Conservation (phyloP, 129 eudicot species). For the Oenanthe sinensis region DNA sequence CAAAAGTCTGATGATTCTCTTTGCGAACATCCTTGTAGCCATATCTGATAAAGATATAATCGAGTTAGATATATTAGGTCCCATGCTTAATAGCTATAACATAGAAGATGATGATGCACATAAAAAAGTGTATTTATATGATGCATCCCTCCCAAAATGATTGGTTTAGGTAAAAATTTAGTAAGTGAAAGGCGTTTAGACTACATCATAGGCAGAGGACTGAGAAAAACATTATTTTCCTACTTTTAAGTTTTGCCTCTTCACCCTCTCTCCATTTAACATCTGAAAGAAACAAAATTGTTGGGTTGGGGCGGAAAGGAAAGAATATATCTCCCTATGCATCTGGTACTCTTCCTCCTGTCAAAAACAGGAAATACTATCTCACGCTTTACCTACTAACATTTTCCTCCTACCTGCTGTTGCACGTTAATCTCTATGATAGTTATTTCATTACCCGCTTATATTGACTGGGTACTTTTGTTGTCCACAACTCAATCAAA, state of each 20-base stretch:
- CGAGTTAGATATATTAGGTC: neutral
- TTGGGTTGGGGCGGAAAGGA: neutral
- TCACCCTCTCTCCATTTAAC: neutral
- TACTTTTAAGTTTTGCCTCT: neutral
- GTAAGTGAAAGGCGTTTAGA: neutral
- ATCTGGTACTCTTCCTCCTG: neutral
- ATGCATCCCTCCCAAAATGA: neutral
- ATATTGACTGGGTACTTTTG: neutral
- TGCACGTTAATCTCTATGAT: neutral
- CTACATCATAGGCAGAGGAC: neutral
- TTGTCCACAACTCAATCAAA: neutral
- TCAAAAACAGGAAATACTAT: neutral
- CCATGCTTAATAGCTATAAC: neutral
- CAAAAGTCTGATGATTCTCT: conserved; percentile 87
- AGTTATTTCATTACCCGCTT: neutral
- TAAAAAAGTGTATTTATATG: neutral
- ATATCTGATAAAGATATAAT: conserved; percentile 36
- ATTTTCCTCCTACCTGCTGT: neutral
- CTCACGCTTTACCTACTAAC: neutral
- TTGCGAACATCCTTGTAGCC: conserved; percentile 94
- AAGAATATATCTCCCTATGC: neutral
- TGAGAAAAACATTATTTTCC: neutral
- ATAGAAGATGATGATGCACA: neutral
- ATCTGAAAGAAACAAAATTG: neutral
- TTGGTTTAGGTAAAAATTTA: neutral